These are phyloP conservation scores for Thalia dealbata DNA, from an alignment of 176 grass and related monocot species.

Conservation along the genomic window DNA sequence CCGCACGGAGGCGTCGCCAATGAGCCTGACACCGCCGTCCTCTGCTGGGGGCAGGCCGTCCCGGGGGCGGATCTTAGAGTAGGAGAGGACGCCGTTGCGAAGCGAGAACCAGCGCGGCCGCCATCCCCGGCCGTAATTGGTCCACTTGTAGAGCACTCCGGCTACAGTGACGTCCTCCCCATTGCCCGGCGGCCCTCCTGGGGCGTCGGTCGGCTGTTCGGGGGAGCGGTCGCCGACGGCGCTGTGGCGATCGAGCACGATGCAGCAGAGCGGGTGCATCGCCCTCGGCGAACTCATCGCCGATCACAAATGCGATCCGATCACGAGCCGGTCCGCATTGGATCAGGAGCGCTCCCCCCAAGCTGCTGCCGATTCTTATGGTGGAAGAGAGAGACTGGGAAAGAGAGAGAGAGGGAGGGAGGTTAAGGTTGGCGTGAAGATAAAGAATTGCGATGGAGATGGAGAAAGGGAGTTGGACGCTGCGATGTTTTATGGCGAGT, in stretches of 20 bases:
- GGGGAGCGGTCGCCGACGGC: constrained; percentile 1
- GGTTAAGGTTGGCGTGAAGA: too few species aligned
- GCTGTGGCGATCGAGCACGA: constrained; percentile 30
- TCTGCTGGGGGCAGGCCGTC: background rate
- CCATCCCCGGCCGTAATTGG: constrained; percentile 80
- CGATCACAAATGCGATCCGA: background rate
- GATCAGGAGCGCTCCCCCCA: background rate
- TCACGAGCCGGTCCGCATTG: constrained; percentile 1
- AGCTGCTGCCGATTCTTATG: background rate
- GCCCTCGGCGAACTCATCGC: constrained; percentile 10
- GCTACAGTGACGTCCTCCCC: constrained; percentile 32
- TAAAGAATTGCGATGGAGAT: background rate
- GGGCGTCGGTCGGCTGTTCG: constrained; percentile 14
- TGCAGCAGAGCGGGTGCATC: constrained; percentile 58
- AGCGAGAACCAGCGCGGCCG: constrained; percentile 69
- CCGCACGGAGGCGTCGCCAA: constrained; percentile 37
- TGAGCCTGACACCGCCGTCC: constrained; percentile 30
- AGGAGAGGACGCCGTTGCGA: constrained; percentile 58
- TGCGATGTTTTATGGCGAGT: background rate
- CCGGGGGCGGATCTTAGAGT: constrained; percentile 62
- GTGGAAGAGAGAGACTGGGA: background rate
- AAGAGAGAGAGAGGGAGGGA: background rate
- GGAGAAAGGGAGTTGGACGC: background rate
- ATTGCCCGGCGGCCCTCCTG: constrained; percentile 4
- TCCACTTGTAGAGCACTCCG: constrained; percentile 68